Percentiles rank a stretch among this genome's conserved stretches.
These are phyloP conservation scores for Adansonia grandidieri DNA, from an alignment of 441 rosid genomes.

Conservation along the genomic window DNA sequence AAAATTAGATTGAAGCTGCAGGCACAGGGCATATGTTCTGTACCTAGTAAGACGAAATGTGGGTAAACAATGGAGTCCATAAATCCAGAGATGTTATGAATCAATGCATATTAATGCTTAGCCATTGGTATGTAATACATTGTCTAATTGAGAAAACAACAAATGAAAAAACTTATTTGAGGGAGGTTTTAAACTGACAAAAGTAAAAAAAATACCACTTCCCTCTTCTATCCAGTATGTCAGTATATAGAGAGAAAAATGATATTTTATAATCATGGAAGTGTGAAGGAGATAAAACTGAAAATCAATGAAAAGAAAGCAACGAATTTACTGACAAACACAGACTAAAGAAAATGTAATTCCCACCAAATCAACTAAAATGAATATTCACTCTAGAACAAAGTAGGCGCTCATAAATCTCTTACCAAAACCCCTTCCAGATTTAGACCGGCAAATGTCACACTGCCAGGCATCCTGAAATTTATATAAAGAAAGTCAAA, in stretches of 20 bases:
- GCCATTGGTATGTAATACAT: background rate
- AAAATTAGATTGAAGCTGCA: background rate
- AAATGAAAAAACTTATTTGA: background rate
- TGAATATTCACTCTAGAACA: background rate
- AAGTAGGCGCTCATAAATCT: constrained; percentile 16
- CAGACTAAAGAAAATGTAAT: background rate
- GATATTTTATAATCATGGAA: background rate
- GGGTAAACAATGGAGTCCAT: background rate
- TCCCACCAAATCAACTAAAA: background rate
- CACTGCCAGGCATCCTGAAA: constrained; percentile 98
- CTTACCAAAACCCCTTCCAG: constrained; percentile 99
- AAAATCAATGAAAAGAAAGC: background rate
- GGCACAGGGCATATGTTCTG: background rate
- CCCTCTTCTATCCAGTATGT: background rate
- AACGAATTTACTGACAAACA: background rate
- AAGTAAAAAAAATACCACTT: background rate
- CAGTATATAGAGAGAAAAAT: background rate
- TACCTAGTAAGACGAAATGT: no score
- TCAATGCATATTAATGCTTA: background rate
- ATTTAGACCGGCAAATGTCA: constrained; percentile 85
- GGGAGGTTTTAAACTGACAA: background rate
- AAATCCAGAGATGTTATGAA: background rate
- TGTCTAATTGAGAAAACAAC: background rate
- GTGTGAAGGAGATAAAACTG: background rate
- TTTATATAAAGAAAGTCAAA: constrained; percentile 14